Percentiles rank a stretch among this genome's conserved stretches.
phyloP scores from a whole-genome alignment of 1,284 basidiomycete genomes.

The Sporisorium sorghi region DNA sequence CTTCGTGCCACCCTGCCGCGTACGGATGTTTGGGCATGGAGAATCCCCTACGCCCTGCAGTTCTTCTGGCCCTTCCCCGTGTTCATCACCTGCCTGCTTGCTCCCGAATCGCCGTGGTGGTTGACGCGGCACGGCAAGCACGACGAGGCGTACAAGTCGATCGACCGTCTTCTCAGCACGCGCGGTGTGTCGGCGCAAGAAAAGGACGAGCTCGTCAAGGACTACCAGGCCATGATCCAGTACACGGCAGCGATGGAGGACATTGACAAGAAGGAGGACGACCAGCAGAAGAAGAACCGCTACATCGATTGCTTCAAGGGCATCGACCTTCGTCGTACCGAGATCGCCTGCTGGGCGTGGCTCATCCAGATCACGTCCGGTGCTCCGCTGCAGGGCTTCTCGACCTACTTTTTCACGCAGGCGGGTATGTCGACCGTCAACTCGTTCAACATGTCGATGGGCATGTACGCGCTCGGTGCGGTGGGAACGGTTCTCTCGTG shows the following conservation, averaged over 20 bases:
- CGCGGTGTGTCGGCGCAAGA: conserved; percentile 60
- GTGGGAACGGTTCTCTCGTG: conserved; percentile 70
- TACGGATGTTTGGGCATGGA: conserved; percentile 67
- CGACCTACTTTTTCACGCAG: conserved; percentile 70
- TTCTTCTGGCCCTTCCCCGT: conserved; percentile 70
- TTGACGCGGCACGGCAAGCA: conserved; percentile 71
- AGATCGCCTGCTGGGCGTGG: conserved; percentile 70
- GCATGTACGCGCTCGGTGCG: conserved; percentile 67
- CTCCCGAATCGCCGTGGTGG: conserved; percentile 71
- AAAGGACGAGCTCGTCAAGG: conserved; percentile 70
- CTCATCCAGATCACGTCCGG: conserved; percentile 68
- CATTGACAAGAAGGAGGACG: conserved; percentile 70
- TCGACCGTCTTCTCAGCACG: conserved; percentile 69
- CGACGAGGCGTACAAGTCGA: conserved; percentile 71
- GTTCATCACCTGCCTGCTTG: conserved; percentile 64
- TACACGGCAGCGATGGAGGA: conserved; percentile 71
- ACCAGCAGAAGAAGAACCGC: conserved; percentile 63
- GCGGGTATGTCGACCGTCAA: conserved; percentile 70
- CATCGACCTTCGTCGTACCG: conserved; percentile 70
- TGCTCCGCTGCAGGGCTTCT: conserved; percentile 61
- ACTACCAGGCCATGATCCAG: conserved; percentile 71
- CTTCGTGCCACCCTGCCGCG: conserved; percentile 67
- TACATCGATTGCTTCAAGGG: conserved; percentile 72
- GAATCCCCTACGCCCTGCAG: conserved; percentile 71
- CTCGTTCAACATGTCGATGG: conserved; percentile 71